phyloP scores from a whole-genome alignment of 2,329 filamentous ascomycete species.

The Curvularia spicifera region DNA sequence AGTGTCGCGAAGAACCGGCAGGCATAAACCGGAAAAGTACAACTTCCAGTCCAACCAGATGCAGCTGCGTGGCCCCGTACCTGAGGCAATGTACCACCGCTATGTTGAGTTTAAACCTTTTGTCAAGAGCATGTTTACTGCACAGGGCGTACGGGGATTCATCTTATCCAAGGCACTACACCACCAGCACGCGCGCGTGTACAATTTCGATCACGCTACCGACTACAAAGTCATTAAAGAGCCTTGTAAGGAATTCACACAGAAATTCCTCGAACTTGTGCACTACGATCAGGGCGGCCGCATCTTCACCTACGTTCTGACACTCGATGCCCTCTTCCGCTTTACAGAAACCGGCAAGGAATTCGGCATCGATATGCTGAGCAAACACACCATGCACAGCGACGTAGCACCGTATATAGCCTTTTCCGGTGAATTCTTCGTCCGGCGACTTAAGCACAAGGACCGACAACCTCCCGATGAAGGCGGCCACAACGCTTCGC shows the following conservation, averaged over 20 bases:
- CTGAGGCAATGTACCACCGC: slow-evolving; percentile 81
- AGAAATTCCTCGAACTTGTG: slow-evolving; percentile 82
- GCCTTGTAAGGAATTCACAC: slow-evolving; percentile 72
- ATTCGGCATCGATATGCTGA: slow-evolving; percentile 90
- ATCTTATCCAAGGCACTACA: slow-evolving; percentile 85
- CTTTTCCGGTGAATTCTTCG: slow-evolving; percentile 91
- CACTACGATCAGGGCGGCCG: slow-evolving; percentile 86
- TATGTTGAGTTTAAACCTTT: slow-evolving; percentile 94
- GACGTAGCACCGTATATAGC: slow-evolving; percentile 91
- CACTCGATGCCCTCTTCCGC: slow-evolving; percentile 81
- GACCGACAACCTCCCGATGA: slow-evolving; percentile 47
- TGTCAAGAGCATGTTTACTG: slow-evolving; percentile 86
- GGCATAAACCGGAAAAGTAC: slow-evolving; percentile 68
- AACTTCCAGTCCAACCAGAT: slow-evolving; percentile 95
- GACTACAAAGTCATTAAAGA: slow-evolving; percentile 71
- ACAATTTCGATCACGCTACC: slow-evolving; percentile 83
- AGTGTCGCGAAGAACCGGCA: slow-evolving; percentile 50
- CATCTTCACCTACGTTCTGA: slow-evolving; percentile 91
- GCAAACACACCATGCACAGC: slow-evolving; percentile 97
- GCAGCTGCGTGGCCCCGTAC: slow-evolving; percentile 83
- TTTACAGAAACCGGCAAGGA: slow-evolving; percentile 97
- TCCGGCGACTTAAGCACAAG: slow-evolving; percentile 69
- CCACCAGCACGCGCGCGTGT: slow-evolving; percentile 86
- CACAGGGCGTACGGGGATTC: slow-evolving; percentile 76
- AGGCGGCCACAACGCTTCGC: slow-evolving; percentile 50